Base-by-base conservation (phyloP, 371 early-diverging fungal genomes). In the Zancudomyces culisetae region DNA sequence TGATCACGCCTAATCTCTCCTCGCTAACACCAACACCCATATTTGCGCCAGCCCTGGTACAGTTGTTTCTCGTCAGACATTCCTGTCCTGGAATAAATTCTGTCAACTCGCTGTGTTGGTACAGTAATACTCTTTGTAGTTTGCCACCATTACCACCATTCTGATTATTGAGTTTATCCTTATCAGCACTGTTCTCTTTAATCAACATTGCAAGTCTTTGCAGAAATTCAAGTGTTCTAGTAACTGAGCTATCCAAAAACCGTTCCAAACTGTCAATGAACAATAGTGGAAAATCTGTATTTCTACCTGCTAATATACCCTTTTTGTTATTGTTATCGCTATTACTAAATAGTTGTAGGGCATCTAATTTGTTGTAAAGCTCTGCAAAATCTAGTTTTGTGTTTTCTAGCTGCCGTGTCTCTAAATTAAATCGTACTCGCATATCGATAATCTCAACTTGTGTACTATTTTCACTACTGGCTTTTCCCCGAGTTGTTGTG, bases 181-280 rank as follows among this genome's bases (percentile, higher is more conserved):
- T n/a, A n/a, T n/a, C n/a, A n/a, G n/a, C n/a, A n/a, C n/a, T n/a
- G n/a, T n/a, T n/a, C n/a, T n/a, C 29, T 20, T 6, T 27, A 48
- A 19, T 48, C n/a, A 48, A n/a, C 48, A 27, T 24, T 48, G 2
- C n/a, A 10, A 24, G 26, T 48, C 27, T 48, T 48, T 48, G 29
- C 29, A 48, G n/a, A n/a, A 48, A 26, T 26, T 26, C 29, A 3
- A 48, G 8, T 27, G 48, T 48, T 3, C 26, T 4, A n/a, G 6
- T 3, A 48, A 27, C 48, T 8, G 48, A 48, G n/a, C 26, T n/a
- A 18, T 24, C 2, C 27, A 48, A n/a, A 48, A 48, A 27, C 26
- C 48, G n/a, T 27, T 48, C 48, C 22, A 48, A 26, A n/a, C 48
- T 48, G 29, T 48, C 48, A 48, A 48, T 24, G 10, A 26, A n/a